phyloP scores from a whole-genome alignment of 768 basidiomycete species.

The Astraeus odoratus region DNA sequence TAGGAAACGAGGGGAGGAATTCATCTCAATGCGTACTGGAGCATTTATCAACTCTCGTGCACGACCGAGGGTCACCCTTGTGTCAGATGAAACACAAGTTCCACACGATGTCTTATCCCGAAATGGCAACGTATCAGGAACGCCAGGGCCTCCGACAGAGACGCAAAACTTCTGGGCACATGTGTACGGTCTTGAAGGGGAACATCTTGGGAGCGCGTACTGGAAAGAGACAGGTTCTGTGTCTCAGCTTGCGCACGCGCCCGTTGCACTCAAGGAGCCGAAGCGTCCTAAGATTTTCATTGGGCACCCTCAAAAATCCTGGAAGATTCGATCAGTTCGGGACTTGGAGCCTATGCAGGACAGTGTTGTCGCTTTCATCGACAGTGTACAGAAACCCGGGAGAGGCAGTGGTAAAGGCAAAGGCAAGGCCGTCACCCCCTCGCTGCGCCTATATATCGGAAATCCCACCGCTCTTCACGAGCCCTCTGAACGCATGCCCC shows the following conservation, averaged over 20 bases:
- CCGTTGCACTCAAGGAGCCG: background rate
- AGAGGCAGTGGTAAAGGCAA: slow-evolving; percentile 1
- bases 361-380: background rate
- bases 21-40: slow-evolving; percentile 28
- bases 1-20: slow-evolving; percentile 39
- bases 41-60: slow-evolving; percentile 17
- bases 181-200: slow-evolving; percentile 25
- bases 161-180: slow-evolving; percentile 27
- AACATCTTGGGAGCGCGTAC: slow-evolving; percentile 21
- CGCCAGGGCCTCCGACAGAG: slow-evolving; percentile 1
- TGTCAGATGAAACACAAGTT: slow-evolving; percentile 12
- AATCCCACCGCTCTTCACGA: slow-evolving; percentile 9
- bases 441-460: slow-evolving; percentile 18
- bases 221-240: background rate
- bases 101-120: background rate
- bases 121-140: slow-evolving; percentile 1
- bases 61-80: slow-evolving; percentile 18
- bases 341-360: slow-evolving; percentile 16
- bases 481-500: slow-evolving; percentile 17
- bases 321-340: slow-evolving; percentile 16
- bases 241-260: background rate
- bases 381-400: too few species aligned
- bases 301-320: slow-evolving; percentile 17
- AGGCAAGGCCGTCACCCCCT: background rate
- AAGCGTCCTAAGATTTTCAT: slow-evolving; percentile 18